Evolutionary conservation across 2,329 filamentous ascomycete genomes (phyloP).

Genomic region (Calonectria leucothoes): DNA sequence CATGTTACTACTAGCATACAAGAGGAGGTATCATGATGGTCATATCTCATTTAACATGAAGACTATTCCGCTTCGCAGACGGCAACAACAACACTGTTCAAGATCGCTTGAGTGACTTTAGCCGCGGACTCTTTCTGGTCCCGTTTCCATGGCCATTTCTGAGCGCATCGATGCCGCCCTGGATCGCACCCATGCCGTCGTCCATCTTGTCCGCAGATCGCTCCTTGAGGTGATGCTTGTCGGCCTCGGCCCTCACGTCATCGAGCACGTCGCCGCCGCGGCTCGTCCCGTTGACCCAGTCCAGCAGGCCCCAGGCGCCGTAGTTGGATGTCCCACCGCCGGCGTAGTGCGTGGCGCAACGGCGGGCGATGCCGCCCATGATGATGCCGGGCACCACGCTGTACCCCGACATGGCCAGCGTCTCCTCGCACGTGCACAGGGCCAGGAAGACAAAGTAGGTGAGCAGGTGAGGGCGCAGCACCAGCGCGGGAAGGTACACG

Average conservation of each 20-base stretch:
- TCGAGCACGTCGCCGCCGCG: constrained; percentile 63
- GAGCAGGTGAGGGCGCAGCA: constrained; percentile 78
- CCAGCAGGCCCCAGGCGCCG: constrained; percentile 70
- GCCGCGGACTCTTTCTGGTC: constrained; percentile 40
- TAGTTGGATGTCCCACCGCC: constrained; percentile 68
- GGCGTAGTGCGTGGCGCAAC: constrained; percentile 64
- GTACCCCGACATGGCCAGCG: constrained; percentile 76
- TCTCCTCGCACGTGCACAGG: constrained; percentile 74
- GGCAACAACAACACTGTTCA: constrained; percentile 16
- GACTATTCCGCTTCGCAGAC: background rate
- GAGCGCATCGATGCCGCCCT: constrained; percentile 47
- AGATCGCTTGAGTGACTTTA: constrained; percentile 30
- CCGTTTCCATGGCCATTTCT: constrained; percentile 37
- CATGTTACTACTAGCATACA: background rate
- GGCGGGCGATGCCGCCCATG: constrained; percentile 62
- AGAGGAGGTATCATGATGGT: background rate
- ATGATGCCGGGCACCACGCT: constrained; percentile 65
- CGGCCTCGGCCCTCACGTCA: constrained; percentile 65
- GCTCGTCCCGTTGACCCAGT: constrained; percentile 70
- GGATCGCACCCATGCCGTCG: constrained; percentile 47
- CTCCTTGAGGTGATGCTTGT: constrained; percentile 65
- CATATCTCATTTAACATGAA: background rate
- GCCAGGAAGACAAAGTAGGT: constrained; percentile 75
- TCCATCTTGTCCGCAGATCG: constrained; percentile 48
- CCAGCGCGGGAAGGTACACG: constrained; percentile 71